phyloP scores from a whole-genome alignment of 345 rosid species.

The Iberis pinnata region DNA sequence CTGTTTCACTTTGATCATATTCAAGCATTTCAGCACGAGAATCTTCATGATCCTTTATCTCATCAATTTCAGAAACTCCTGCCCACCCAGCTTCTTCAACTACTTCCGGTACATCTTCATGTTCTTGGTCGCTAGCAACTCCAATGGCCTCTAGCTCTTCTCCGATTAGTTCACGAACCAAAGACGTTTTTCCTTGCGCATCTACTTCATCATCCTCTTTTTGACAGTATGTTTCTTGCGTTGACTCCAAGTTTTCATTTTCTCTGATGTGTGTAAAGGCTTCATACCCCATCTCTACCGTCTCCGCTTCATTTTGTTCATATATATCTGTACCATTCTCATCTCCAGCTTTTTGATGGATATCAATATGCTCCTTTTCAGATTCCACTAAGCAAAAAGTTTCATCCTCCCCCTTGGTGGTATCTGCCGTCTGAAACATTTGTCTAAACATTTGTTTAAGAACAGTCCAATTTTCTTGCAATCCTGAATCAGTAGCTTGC shows the following conservation, averaged over 20 bases:
- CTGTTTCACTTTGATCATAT: slow-evolving; percentile 26
- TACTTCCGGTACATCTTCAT: slow-evolving; percentile 29
- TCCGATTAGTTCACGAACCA: slow-evolving; percentile 32
- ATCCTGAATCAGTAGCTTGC: slow-evolving; percentile 33
- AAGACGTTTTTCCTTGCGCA: slow-evolving; percentile 28
- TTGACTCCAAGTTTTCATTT: slow-evolving; percentile 19
- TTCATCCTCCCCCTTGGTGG: slow-evolving; percentile 33
- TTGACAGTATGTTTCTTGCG: slow-evolving; percentile 20
- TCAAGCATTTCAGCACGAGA: slow-evolving; percentile 28
- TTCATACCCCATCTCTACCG: slow-evolving; percentile 21
- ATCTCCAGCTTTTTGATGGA: slow-evolving; percentile 32
- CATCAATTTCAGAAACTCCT: slow-evolving; percentile 31
- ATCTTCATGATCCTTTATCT: slow-evolving; percentile 32
- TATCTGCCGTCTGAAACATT: slow-evolving; percentile 31
- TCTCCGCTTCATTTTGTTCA: slow-evolving; percentile 24
- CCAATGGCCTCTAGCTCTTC: slow-evolving; percentile 35
- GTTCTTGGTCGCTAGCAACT: slow-evolving; percentile 33
- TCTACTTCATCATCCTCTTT: slow-evolving; percentile 27
- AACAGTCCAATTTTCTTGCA: slow-evolving; percentile 33
- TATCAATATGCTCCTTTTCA: slow-evolving; percentile 30
- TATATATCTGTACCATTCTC: slow-evolving; percentile 21
- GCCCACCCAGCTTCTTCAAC: slow-evolving; percentile 35
- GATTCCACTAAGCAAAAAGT: slow-evolving; percentile 30
- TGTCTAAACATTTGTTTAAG: slow-evolving; percentile 34
- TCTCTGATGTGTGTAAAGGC: slow-evolving; percentile 19